Conservation (phyloP, 306 rosid genomes). For the Urtica urens region DNA sequence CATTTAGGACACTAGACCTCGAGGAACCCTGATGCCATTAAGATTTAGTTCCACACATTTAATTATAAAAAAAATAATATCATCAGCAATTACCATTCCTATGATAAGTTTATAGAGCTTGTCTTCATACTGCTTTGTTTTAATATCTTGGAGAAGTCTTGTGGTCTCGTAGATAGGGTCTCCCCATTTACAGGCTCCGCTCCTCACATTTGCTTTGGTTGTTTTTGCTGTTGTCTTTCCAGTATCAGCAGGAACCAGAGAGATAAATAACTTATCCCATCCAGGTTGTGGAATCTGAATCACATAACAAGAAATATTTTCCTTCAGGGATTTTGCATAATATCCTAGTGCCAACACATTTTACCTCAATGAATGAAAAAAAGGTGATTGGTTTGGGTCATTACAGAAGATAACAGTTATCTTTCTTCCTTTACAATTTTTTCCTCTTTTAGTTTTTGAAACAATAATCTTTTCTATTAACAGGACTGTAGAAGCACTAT, state of each 20-base stretch:
- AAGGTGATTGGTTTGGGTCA: too few relatives aligned
- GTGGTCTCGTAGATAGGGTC: conserved; percentile 98
- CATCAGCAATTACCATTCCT: conserved; percentile 81
- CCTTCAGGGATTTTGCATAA: conserved; percentile 21
- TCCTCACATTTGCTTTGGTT: conserved; percentile 93
- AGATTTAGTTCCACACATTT: conserved; percentile 26
- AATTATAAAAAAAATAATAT: conserved; percentile 36
- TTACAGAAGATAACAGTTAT: too few relatives aligned
- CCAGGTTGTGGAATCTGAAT: conserved; percentile 89
- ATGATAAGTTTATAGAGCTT: conserved; percentile 79
- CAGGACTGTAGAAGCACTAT: too few relatives aligned
- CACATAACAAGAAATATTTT: conserved; percentile 17
- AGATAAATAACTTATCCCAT: conserved; percentile 92
- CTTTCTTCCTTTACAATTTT: too few relatives aligned
- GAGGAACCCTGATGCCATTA: conserved; percentile 68
- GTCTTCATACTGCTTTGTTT: conserved; percentile 77
- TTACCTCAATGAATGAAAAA: too few relatives aligned
- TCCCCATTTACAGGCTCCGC: conserved; percentile 94
- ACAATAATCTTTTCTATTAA: too few relatives aligned
- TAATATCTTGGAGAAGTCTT: conserved; percentile 83
- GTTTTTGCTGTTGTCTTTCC: conserved; percentile 87
- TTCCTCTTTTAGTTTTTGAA: too few relatives aligned
- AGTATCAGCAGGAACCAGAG: conserved; percentile 73
- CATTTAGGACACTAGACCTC: background rate
- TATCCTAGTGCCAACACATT: conserved; percentile 5